Evolutionary conservation across 257 asterid species (phyloP).

Genomic region (Gentiana macrophylla): DNA sequence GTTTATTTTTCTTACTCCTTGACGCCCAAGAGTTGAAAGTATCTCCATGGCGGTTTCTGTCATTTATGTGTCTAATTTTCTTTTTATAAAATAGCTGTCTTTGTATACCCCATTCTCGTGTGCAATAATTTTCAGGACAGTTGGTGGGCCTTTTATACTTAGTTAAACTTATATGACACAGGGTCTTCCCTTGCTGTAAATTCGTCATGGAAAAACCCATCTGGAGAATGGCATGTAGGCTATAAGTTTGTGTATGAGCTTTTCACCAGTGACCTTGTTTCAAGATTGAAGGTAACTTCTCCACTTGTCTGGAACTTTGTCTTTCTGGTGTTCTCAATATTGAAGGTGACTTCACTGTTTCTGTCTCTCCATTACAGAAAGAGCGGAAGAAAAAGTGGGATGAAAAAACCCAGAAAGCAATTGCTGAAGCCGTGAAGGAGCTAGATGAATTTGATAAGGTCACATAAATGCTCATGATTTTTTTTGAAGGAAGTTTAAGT

Average conservation of each 20-base stretch:
- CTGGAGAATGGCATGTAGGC: conserved; percentile 95
- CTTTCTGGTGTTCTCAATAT: too few species aligned
- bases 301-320: background rate
- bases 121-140: too few species aligned
- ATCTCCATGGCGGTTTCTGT: too few species aligned
- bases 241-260: conserved; percentile 82
- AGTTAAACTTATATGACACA: conserved; percentile 10
- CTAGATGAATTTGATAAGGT: conserved; percentile 84
- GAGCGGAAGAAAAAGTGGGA: conserved; percentile 86
- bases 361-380: conserved; percentile 36
- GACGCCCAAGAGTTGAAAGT: too few species aligned
- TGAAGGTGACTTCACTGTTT: background rate
- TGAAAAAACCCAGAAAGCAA: conserved; percentile 85
- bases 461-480: background rate
- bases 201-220: conserved; percentile 85
- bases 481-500: background rate
- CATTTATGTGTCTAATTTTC: too few species aligned
- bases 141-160: background rate
- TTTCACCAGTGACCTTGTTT: conserved; percentile 60
- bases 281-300: conserved; percentile 63
- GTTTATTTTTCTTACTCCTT: too few species aligned
- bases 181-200: conserved; percentile 68
- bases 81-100: too few species aligned
- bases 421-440: conserved; percentile 79
- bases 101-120: too few species aligned